Evolutionary conservation across 306 rosid species (phyloP).

Genomic region (Begonia peltatifolia): DNA sequence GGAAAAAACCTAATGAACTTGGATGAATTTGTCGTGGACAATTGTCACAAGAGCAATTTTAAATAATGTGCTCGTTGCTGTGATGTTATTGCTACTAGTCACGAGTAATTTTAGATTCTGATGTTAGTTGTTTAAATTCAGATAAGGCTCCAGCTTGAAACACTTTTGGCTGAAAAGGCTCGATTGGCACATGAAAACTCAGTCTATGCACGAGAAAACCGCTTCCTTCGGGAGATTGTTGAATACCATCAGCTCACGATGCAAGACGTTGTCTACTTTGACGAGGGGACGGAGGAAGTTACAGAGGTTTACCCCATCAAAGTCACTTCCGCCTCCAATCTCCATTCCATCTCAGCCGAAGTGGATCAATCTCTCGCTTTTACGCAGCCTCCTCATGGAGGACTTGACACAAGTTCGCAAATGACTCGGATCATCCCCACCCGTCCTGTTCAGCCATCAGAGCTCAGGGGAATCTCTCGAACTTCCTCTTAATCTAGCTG

Average conservation of each 20-base stretch:
- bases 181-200: conserved; percentile 92
- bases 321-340: conserved; percentile 23
- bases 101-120: not conserved
- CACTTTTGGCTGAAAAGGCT: conserved; percentile 88
- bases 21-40: too few relatives aligned
- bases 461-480: conserved; percentile 2
- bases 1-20: too few relatives aligned
- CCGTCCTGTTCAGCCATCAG: conserved; percentile 9
- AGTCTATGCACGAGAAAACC: conserved; percentile 80
- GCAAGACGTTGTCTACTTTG: conserved; percentile 92
- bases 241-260: conserved; percentile 95
- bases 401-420: conserved; percentile 15
- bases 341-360: conserved; percentile 13
- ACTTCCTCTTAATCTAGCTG: not conserved
- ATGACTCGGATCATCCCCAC: conserved; percentile 17
- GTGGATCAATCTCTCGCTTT: conserved; percentile 13
- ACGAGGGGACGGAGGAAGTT: conserved; percentile 81
- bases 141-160: conserved; percentile 91
- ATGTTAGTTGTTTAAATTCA: conserved; percentile 22
- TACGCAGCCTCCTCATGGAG: conserved; percentile 15
- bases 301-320: conserved; percentile 79
- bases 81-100: too few relatives aligned
- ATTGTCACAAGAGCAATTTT: too few relatives aligned
- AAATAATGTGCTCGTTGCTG: too few relatives aligned
- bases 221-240: conserved; percentile 84